These are phyloP conservation scores for Penicillium decumbens DNA, from an alignment of 2,329 filamentous ascomycete genomes.

Conservation along the genomic window DNA sequence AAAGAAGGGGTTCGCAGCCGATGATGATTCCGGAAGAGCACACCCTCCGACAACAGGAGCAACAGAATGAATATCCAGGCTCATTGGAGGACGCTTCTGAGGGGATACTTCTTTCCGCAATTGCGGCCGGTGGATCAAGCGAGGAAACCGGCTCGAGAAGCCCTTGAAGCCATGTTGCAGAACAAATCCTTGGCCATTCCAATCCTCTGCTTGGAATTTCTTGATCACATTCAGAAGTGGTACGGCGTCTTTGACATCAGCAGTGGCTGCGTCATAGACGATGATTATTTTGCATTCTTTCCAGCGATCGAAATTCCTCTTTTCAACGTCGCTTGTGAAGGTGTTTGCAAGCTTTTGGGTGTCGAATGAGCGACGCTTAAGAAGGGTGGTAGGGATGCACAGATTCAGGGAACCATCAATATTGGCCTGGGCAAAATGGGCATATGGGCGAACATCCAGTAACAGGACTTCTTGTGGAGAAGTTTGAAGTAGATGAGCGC, in stretches of 20 bases:
- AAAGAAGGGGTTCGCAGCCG: constrained; percentile 82
- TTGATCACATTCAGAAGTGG: constrained; percentile 82
- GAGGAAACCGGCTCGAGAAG: constrained; percentile 64
- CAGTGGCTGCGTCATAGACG: constrained; percentile 77
- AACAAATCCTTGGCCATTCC: constrained; percentile 67
- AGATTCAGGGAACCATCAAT: constrained; percentile 81
- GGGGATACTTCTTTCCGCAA: constrained; percentile 29
- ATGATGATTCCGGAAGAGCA: constrained; percentile 63
- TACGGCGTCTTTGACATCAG: constrained; percentile 72
- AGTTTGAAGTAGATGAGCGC: constrained; percentile 55
- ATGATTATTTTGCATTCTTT: constrained; percentile 68
- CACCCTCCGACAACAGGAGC: constrained; percentile 87
- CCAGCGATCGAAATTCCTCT: constrained; percentile 73
- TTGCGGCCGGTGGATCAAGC: constrained; percentile 33
- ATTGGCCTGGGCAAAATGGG: constrained; percentile 70
- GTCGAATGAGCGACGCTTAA: constrained; percentile 88
- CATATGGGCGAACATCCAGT: constrained; percentile 80
- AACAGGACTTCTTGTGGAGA: constrained; percentile 58
- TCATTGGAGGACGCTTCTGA: constrained; percentile 51
- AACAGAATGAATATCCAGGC: constrained; percentile 51
- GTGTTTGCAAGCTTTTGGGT: constrained; percentile 82
- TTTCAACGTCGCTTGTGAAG: constrained; percentile 68
- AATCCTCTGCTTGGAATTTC: constrained; percentile 85
- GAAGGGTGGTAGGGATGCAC: constrained; percentile 87
- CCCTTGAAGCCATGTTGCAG: constrained; percentile 75